phyloP scores from a whole-genome alignment of 352 stramenopile genomes.

The Pythium sukuiense region DNA sequence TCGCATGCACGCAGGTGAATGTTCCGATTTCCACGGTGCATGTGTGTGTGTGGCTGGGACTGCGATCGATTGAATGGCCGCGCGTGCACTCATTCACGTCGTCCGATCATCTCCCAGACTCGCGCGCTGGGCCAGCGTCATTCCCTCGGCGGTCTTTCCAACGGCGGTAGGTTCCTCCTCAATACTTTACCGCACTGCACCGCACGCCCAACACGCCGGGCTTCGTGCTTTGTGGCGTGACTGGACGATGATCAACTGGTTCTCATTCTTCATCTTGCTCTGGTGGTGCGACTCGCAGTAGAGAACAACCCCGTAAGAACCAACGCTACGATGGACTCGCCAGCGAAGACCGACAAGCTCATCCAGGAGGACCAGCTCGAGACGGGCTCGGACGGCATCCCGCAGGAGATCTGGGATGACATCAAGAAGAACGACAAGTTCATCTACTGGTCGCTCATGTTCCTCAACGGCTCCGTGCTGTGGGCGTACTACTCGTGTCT shows the following conservation, averaged over 20 bases:
- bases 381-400: constrained; percentile 23
- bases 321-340: constrained; percentile 15
- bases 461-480: constrained; percentile 38
- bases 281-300: not conserved
- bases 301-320: not conserved
- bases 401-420: constrained; percentile 32
- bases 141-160: not conserved
- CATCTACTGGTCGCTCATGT: constrained; percentile 41
- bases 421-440: constrained; percentile 28
- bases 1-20: not conserved
- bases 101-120: not conserved
- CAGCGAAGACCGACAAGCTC: constrained; percentile 27
- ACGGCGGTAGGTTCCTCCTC: not conserved
- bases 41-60: not conserved
- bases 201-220: not conserved
- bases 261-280: constrained; percentile 23
- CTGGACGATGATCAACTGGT: not conserved
- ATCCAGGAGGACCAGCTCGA: constrained; percentile 26
- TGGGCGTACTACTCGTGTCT: constrained; percentile 45
- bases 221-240: not conserved
- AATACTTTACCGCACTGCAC: not conserved
- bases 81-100: not conserved
- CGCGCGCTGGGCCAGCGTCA: not conserved
- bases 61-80: not conserved
- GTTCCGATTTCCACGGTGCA: not conserved